Evolutionary conservation across 2,329 filamentous ascomycete species (phyloP).

Genomic region (Trichoderma sp.): DNA sequence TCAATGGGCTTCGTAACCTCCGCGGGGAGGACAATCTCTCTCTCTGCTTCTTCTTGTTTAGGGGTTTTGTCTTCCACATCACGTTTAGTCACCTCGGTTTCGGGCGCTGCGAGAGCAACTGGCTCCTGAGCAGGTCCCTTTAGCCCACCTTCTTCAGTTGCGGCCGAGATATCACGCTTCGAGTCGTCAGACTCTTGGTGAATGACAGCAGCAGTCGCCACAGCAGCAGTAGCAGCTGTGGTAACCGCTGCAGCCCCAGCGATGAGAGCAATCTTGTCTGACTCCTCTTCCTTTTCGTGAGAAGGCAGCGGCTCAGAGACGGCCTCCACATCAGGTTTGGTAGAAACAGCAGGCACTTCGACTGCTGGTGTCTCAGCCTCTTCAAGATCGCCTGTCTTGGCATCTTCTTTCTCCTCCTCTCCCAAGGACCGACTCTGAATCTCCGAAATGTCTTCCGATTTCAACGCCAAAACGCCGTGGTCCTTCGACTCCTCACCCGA

Average conservation of each 20-base stretch:
- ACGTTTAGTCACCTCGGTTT: slow-evolving; percentile 15
- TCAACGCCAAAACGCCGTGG: slow-evolving; percentile 31
- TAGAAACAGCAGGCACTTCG: slow-evolving; percentile 14
- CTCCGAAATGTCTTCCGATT: slow-evolving; percentile 30
- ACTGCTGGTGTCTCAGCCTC: slow-evolving; percentile 13
- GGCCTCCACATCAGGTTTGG: slow-evolving; percentile 18
- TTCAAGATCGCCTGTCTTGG: slow-evolving; percentile 23
- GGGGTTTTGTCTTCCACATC: slow-evolving; percentile 5
- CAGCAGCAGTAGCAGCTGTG: slow-evolving; percentile 15
- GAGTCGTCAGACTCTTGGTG: neutral
- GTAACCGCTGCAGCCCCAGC: slow-evolving; percentile 9
- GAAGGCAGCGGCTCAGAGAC: slow-evolving; percentile 16
- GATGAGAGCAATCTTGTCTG: slow-evolving; percentile 14
- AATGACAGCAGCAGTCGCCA: slow-evolving; percentile 13
- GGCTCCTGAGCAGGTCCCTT: slow-evolving; percentile 16
- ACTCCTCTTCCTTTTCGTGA: slow-evolving; percentile 9
- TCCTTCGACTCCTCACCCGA: slow-evolving; percentile 27
- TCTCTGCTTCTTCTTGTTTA: slow-evolving; percentile 7
- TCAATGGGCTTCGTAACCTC: slow-evolving; percentile 11
- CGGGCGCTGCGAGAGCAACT: slow-evolving; percentile 12
- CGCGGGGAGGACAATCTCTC: slow-evolving; percentile 6
- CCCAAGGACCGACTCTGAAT: slow-evolving; percentile 23
- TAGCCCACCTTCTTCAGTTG: neutral
- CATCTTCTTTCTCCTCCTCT: slow-evolving; percentile 27
- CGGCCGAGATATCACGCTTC: slow-evolving; percentile 2